Conservation (phyloP, 2,329 filamentous ascomycete species). For the Mollisia scopiformis region DNA sequence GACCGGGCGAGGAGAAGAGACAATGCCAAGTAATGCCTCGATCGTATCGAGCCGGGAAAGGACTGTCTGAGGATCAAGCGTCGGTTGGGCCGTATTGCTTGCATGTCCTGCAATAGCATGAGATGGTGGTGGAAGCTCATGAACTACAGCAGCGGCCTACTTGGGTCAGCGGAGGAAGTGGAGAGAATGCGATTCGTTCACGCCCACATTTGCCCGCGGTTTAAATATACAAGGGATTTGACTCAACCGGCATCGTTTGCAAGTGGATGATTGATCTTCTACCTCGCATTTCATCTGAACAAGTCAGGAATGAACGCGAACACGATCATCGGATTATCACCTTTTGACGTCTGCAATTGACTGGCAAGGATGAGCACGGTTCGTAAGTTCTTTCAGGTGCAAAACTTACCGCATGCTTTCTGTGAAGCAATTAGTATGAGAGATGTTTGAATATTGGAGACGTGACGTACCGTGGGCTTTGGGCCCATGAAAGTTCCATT, state of each 20-base stretch:
- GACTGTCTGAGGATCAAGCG: slow-evolving; percentile 22
- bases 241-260: slow-evolving; percentile 39
- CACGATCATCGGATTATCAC: slow-evolving; percentile 1
- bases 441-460: too few relatives aligned
- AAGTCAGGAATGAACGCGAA: slow-evolving; percentile 6
- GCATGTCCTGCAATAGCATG: slow-evolving; percentile 1
- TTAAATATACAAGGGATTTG: slow-evolving; percentile 45
- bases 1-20: slow-evolving; percentile 16
- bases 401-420: slow-evolving; percentile 19
- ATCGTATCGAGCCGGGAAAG: slow-evolving; percentile 26
- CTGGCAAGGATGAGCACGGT: slow-evolving; percentile 10
- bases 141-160: slow-evolving; percentile 20
- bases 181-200: slow-evolving; percentile 5
- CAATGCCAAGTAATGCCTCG: slow-evolving; percentile 24
- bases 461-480: slow-evolving; percentile 17
- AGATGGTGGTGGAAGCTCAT: slow-evolving; percentile 15
- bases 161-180: slow-evolving; percentile 20
- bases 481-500: slow-evolving; percentile 14
- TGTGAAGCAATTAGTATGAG: too few relatives aligned
- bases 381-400: neutral
- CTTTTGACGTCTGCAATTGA: slow-evolving; percentile 21
- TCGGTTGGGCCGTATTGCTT: slow-evolving; percentile 14
- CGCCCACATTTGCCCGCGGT: slow-evolving; percentile 43
- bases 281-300: slow-evolving; percentile 42
- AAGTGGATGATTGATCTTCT: slow-evolving; percentile 33